Evolutionary conservation across 2,329 filamentous ascomycete species (phyloP).

Genomic region (Phialophora chinensis): DNA sequence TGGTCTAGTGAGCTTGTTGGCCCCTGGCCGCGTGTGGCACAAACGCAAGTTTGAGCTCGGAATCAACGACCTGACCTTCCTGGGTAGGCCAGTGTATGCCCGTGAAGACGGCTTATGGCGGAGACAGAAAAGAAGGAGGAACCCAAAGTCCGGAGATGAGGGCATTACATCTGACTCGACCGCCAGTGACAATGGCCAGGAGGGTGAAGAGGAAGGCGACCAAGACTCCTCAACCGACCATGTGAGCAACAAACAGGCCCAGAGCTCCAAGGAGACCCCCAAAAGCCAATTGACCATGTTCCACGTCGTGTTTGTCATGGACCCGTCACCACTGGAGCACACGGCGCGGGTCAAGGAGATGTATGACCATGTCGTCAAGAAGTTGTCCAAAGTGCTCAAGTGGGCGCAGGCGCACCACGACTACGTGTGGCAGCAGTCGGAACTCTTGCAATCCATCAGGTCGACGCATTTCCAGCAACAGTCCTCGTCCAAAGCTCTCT

Average conservation of each 20-base stretch:
- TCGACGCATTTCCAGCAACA: conserved; percentile 42
- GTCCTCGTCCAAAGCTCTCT: conserved; percentile 40
- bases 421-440: conserved; percentile 91
- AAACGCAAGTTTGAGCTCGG: conserved; percentile 83
- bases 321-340: conserved; percentile 77
- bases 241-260: conserved; percentile 1
- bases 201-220: conserved; percentile 24
- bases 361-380: conserved; percentile 87
- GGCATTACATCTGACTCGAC: conserved; percentile 42
- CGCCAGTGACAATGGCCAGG: conserved; percentile 28
- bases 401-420: conserved; percentile 88
- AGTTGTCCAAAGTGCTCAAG: conserved; percentile 89
- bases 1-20: conserved; percentile 79
- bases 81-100: conserved; percentile 84
- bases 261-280: conserved; percentile 11
- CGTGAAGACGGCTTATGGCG: conserved; percentile 78
- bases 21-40: conserved; percentile 73
- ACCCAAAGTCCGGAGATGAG: conserved; percentile 35
- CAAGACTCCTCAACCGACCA: conserved; percentile 15
- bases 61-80: conserved; percentile 77
- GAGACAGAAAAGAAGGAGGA: conserved; percentile 52
- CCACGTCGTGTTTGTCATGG: conserved; percentile 90
- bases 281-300: conserved; percentile 89
- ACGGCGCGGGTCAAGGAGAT: conserved; percentile 75
- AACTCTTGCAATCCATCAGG: conserved; percentile 79